Evolutionary conservation across 768 basidiomycete species (phyloP), one percentile per base, ranked within the genome.

Genomic region (Termitomyces titanicus): DNA sequence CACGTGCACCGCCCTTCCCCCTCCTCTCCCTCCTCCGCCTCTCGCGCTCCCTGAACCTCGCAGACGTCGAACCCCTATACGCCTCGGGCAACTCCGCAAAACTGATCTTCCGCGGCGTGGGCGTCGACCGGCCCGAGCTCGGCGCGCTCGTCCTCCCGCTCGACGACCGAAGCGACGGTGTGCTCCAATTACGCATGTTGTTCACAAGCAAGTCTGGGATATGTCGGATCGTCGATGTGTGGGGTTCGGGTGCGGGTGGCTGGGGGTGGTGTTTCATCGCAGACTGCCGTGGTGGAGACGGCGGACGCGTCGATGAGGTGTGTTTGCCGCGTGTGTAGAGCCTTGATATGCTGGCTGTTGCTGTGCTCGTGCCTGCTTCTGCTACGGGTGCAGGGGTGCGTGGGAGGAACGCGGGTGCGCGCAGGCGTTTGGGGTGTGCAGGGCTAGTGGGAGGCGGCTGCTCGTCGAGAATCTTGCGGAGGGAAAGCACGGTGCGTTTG

Each of bases 261-360:
- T 2, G 57, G 47, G 0, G 35, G 35, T 17, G n/a, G n/a, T 59
- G 61, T 57, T 79, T 77, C 72, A 78, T 70, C 2, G 74, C 72
- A 27, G 74, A 76, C 27, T 71, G 71, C 9, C 72, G 68, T 12
- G 88, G 87, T 0, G 85, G 84, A 0, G 81, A 82, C 3, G 80
- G 82, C 3, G 84, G 72, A 4, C 84, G 78, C 1, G 88, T 84
- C 3, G 86, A 86, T 15, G 82, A 79, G 2, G 84, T 77, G 60
- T 78, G 76, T 39, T 66, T 73, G 31, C 68, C 76, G 57, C 84
- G 86, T 0, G 88, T 89, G 61, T 86, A 87, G 13, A 92, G 78
- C n/a, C 86, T 78, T 22, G 88, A 89, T 46, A 92, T 77, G 27
- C 85, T 87, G 1, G 89, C 90, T 2, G 90, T 92, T 1, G 90